phyloP scores from a whole-genome alignment of 2,329 filamentous ascomycete genomes.

The Drechmeria coniospora region DNA sequence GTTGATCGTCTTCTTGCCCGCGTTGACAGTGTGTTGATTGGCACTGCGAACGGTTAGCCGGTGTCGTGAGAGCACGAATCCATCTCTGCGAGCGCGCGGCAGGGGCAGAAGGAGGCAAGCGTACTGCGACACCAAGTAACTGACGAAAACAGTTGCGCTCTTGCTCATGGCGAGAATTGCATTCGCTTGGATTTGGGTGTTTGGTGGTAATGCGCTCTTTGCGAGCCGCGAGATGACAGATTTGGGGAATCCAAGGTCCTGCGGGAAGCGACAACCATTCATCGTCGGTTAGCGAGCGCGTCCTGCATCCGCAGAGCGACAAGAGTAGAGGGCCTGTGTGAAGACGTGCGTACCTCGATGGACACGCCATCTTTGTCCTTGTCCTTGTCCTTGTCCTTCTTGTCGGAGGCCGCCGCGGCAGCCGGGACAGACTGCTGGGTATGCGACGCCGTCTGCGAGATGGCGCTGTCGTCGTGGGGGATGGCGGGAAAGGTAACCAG shows the following conservation, averaged over 20 bases:
- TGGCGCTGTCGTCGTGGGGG: constrained; percentile 4
- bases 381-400: constrained; percentile 18
- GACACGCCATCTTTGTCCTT: constrained; percentile 24
- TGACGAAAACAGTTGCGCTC: constrained; percentile 72
- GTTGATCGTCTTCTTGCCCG: constrained; percentile 65
- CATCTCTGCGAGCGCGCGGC: background rate
- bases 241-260: constrained; percentile 66
- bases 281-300: background rate
- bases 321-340: too few species aligned
- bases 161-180: constrained; percentile 67
- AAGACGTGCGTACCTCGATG: constrained; percentile 43
- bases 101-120: constrained; percentile 14
- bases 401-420: constrained; percentile 13
- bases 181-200: constrained; percentile 73
- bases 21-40: constrained; percentile 50
- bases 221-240: constrained; percentile 68
- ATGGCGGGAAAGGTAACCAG: constrained; percentile 22
- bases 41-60: constrained; percentile 33
- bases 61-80: background rate
- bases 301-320: too few species aligned
- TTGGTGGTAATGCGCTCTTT: constrained; percentile 64
- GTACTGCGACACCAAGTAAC: constrained; percentile 60
- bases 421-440: too few species aligned
- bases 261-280: background rate
- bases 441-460: constrained; percentile 3